A percentile compares a stretch with the other conserved stretches of the same genome.
phyloP scores from a whole-genome alignment of 2,329 filamentous ascomycete genomes.

The Cercospora sp. region DNA sequence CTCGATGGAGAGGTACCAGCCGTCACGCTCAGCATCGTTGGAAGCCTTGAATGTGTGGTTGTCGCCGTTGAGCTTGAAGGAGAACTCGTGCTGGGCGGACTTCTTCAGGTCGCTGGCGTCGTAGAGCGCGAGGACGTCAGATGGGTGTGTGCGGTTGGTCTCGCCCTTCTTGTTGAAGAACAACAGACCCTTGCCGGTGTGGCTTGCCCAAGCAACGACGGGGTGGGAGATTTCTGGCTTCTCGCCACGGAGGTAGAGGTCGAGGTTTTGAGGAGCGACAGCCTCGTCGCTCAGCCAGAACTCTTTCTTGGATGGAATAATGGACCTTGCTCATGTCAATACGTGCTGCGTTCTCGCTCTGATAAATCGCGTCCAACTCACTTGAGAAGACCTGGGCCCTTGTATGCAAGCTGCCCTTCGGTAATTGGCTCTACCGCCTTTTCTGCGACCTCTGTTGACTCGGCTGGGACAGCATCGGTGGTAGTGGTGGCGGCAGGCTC shows the following conservation, averaged over 20 bases:
- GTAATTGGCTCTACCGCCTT: constrained; percentile 66
- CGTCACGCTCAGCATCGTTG: constrained; percentile 75
- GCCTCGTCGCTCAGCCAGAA: constrained; percentile 67
- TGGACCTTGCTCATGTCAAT: constrained; percentile 60
- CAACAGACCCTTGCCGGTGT: constrained; percentile 93
- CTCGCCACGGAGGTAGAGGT: constrained; percentile 80
- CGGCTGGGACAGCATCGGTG: constrained; percentile 42
- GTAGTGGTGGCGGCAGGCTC: constrained; percentile 16
- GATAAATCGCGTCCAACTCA: constrained; percentile 52
- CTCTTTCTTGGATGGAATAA: constrained; percentile 88
- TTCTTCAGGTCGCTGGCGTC: constrained; percentile 71
- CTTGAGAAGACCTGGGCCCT: constrained; percentile 87
- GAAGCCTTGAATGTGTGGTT: constrained; percentile 92
- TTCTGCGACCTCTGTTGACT: constrained; percentile 47
- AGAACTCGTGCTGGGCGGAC: constrained; percentile 78
- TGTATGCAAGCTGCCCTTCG: constrained; percentile 85
- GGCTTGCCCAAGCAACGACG: constrained; percentile 81
- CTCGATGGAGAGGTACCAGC: constrained; percentile 86
- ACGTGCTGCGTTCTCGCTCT: background rate
- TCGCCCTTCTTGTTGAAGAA: constrained; percentile 83
- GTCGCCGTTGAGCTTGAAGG: constrained; percentile 79
- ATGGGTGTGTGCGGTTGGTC: constrained; percentile 73
- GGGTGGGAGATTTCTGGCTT: constrained; percentile 79
- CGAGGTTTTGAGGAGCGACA: constrained; percentile 72
- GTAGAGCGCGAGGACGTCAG: constrained; percentile 66